Conservation (phyloP, 2,329 filamentous ascomycete species). For the Talaromyces funiculosus region DNA sequence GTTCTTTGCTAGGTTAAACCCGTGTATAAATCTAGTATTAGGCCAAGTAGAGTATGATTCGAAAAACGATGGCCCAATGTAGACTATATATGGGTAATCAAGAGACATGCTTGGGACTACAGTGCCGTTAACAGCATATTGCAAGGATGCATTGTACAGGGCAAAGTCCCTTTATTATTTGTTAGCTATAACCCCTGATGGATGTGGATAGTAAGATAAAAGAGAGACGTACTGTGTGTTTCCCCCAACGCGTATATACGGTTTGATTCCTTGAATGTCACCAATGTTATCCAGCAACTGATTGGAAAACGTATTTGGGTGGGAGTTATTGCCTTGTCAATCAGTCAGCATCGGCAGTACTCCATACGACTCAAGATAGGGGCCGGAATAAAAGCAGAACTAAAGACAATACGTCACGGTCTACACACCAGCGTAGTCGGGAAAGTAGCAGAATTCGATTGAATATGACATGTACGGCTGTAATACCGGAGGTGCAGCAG, state of each 20-base stretch:
- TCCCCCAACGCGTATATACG: conserved; percentile 13
- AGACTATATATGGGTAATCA: conserved; percentile 10
- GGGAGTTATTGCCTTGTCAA: conserved; percentile 7
- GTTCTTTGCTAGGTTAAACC: conserved; percentile 11
- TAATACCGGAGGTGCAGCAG: conserved; percentile 1
- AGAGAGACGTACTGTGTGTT: conserved; percentile 10
- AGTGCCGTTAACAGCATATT: conserved; percentile 6
- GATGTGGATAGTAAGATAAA: not conserved
- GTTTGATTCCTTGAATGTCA: conserved; percentile 7
- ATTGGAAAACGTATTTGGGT: conserved; percentile 10
- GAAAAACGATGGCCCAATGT: conserved; percentile 13
- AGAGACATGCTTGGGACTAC: not conserved
- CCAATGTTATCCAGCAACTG: conserved; percentile 10
- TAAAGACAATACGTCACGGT: no score
- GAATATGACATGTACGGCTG: conserved; percentile 9
- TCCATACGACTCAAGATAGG: no score
- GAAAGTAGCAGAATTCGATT: conserved; percentile 9
- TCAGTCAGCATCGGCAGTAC: no score
- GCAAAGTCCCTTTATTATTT: conserved; percentile 3
- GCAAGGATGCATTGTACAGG: conserved; percentile 7
- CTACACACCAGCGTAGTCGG: conserved; percentile 8
- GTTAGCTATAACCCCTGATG: not conserved
- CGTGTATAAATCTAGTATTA: conserved; percentile 12
- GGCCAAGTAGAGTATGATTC: conserved; percentile 13
- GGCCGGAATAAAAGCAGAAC: no score